phyloP scores from a whole-genome alignment of 129 eudicot species.

The Calendula officinalis region DNA sequence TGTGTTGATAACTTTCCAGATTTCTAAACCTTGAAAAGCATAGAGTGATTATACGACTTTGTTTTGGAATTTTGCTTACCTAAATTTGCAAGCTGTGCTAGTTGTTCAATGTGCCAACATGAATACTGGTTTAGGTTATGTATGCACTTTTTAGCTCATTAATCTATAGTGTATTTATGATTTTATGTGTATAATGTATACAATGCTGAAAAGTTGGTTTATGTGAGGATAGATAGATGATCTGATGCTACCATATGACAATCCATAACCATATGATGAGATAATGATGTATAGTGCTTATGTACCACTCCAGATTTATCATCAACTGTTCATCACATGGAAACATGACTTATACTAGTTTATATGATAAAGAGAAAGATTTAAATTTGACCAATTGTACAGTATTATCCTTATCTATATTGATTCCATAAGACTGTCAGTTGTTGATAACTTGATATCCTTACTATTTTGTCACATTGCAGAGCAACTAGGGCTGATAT shows the following conservation, averaged over 20 bases:
- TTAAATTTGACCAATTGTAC: background rate
- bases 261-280: slow-evolving; percentile 1
- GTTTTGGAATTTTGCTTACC: no score
- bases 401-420: background rate
- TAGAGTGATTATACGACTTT: no score
- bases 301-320: slow-evolving; percentile 1
- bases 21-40: no score
- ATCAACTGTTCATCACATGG: background rate
- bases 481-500: no score
- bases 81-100: no score
- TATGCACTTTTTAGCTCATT: background rate
- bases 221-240: slow-evolving; percentile 13
- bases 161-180: background rate
- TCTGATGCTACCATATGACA: background rate
- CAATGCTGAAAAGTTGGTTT: background rate
- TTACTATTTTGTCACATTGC: no score
- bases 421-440: background rate
- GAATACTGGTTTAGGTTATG: background rate
- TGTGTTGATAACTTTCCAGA: no score
- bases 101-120: background rate
- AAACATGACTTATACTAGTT: background rate
- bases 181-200: background rate
- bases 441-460: background rate
- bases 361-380: background rate
- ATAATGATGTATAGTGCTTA: slow-evolving; percentile 4